Conservation (phyloP, 2,329 filamentous ascomycete species). For the Penicillium brevicompactum region DNA sequence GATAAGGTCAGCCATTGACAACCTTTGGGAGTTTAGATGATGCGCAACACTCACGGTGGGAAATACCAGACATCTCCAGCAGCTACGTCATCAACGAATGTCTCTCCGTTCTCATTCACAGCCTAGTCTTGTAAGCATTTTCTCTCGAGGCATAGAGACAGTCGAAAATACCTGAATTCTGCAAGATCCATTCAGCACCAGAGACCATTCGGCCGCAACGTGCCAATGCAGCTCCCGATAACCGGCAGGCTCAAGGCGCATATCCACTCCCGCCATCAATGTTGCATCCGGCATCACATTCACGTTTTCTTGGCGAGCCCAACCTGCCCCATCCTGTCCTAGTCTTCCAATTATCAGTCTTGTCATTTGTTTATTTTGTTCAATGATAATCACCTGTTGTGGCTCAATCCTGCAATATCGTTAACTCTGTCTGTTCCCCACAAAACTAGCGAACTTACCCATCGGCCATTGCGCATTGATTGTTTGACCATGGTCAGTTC, state of each 20-base stretch:
- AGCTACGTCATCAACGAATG: slow-evolving; percentile 74
- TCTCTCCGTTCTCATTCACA: slow-evolving; percentile 63
- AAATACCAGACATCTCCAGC: slow-evolving; percentile 83
- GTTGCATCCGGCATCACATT: slow-evolving; percentile 53
- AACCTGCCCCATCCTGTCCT: slow-evolving; percentile 53
- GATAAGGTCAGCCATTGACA: neutral
- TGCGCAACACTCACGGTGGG: slow-evolving; percentile 53
- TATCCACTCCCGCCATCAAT: slow-evolving; percentile 61
- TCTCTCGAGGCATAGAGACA: neutral
- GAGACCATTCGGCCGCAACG: slow-evolving; percentile 41
- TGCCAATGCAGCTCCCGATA: slow-evolving; percentile 66
- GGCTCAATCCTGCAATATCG: slow-evolving; percentile 39
- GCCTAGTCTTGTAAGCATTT: slow-evolving; percentile 24
- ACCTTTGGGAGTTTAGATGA: neutral
- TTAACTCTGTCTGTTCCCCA: slow-evolving; percentile 5
- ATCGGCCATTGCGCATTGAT: slow-evolving; percentile 57
- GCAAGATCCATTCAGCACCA: slow-evolving; percentile 43
- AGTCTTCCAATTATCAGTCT: slow-evolving; percentile 26
- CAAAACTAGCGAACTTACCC: slow-evolving; percentile 30
- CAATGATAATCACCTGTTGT: slow-evolving; percentile 42
- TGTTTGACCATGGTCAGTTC: slow-evolving; percentile 49
- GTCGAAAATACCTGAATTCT: slow-evolving; percentile 32
- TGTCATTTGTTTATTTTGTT: too few species aligned
- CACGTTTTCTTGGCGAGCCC: slow-evolving; percentile 58
- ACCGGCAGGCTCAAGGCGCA: slow-evolving; percentile 59